These are phyloP conservation scores for Cadophora sp. DNA, from an alignment of 2,329 filamentous ascomycete species.

Conservation along the genomic window DNA sequence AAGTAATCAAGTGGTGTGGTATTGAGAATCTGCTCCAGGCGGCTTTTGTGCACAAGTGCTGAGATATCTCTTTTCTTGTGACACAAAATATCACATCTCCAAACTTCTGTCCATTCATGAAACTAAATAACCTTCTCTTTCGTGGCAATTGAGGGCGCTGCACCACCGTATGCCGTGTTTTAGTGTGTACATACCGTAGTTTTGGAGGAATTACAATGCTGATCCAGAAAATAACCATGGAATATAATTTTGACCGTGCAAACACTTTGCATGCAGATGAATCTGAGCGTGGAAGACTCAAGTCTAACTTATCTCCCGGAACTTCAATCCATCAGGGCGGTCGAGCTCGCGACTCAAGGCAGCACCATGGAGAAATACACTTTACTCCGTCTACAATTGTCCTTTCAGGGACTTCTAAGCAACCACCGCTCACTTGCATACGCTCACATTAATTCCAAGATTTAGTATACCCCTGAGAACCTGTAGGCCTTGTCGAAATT, in stretches of 20 bases:
- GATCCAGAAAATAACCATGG: background rate
- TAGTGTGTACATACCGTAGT: too few species aligned
- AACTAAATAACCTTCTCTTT: too few species aligned
- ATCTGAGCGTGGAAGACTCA: background rate
- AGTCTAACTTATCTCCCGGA: background rate
- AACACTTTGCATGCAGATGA: background rate
- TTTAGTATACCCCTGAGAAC: too few species aligned
- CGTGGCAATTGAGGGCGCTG: too few species aligned
- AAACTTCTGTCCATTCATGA: too few species aligned
- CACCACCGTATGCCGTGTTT: too few species aligned
- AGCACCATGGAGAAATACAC: background rate
- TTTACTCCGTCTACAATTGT: background rate
- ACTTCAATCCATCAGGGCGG: background rate
- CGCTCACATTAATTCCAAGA: too few species aligned
- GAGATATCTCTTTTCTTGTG: too few species aligned
- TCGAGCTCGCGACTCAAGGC: background rate
- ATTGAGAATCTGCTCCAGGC: background rate
- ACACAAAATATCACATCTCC: too few species aligned
- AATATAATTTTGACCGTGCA: background rate
- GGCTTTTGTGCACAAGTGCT: too few species aligned
- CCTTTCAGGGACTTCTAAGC: background rate
- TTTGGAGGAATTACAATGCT: background rate
- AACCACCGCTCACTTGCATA: background rate
- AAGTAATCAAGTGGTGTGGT: background rate
- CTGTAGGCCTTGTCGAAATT: too few species aligned